Conservation (phyloP, 1,284 basidiomycete species). For the Cystobasidium sp. region DNA sequence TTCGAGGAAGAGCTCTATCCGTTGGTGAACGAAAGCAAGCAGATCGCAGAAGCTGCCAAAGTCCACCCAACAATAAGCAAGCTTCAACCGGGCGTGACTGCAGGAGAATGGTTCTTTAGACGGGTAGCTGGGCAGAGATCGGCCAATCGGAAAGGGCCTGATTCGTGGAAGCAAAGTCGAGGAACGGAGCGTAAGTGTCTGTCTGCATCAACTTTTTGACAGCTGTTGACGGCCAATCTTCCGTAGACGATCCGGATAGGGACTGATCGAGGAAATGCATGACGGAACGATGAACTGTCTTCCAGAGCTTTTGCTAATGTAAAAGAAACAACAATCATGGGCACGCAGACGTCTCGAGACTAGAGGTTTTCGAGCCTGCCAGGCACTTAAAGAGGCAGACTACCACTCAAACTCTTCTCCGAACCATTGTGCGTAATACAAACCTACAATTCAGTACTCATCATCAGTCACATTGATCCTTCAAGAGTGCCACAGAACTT, state of each 20-base stretch:
- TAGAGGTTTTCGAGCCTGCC: too few species aligned
- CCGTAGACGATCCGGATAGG: too few species aligned
- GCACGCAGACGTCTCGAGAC: too few species aligned
- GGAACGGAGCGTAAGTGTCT: slow-evolving; percentile 51
- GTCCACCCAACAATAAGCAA: slow-evolving; percentile 44
- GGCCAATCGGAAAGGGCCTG: slow-evolving; percentile 46
- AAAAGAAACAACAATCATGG: too few species aligned
- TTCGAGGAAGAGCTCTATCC: slow-evolving; percentile 38
- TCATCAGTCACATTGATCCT: background rate
- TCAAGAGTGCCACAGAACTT: background rate
- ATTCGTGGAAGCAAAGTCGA: slow-evolving; percentile 45
- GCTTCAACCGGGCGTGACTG: slow-evolving; percentile 38
- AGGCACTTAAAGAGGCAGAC: too few species aligned
- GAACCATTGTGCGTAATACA: slow-evolving; percentile 38
- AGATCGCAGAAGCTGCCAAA: slow-evolving; percentile 40
- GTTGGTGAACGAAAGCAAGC: slow-evolving; percentile 29
- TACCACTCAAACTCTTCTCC: slow-evolving; percentile 37
- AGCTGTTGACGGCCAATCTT: too few species aligned
- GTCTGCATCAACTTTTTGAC: background rate
- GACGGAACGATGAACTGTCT: too few species aligned
- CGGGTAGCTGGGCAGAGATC: slow-evolving; percentile 41
- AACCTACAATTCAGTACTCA: slow-evolving; percentile 3
- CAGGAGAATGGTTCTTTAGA: slow-evolving; percentile 46
- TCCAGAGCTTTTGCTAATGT: too few species aligned
- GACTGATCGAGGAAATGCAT: too few species aligned